phyloP scores from a whole-genome alignment of 176 grass and related monocot genomes.

The Cenchrus americanus region DNA sequence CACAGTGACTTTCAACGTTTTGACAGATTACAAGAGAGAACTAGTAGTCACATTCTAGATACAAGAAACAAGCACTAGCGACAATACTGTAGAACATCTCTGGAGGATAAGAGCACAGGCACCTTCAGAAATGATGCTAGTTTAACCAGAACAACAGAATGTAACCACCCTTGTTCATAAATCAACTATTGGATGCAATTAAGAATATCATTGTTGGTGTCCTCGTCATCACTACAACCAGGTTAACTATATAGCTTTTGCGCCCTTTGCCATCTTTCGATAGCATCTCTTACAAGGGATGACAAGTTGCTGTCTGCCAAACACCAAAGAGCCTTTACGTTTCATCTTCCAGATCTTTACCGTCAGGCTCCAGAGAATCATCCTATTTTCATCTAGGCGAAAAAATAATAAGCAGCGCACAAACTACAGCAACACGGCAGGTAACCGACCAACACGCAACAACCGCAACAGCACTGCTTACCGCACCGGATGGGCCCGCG shows the following conservation, averaged over 20 bases:
- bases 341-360: constrained; percentile 23
- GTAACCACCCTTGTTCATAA: background rate
- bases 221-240: background rate
- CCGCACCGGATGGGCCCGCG: constrained; percentile 44
- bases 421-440: background rate
- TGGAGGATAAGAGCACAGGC: background rate
- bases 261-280: background rate
- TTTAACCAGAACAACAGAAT: background rate
- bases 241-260: constrained; percentile 4
- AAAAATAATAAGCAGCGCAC: constrained; percentile 6
- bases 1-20: background rate
- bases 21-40: background rate
- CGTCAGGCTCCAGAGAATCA: constrained; percentile 8
- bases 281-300: background rate
- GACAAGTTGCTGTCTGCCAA: constrained; percentile 1
- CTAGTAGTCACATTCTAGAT: background rate
- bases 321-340: background rate
- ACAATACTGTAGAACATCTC: background rate
- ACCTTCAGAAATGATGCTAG: background rate
- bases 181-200: background rate
- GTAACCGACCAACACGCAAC: constrained; percentile 23
- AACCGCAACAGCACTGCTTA: constrained; percentile 43
- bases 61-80: background rate
- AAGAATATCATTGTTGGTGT: background rate
- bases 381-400: constrained; percentile 17